Base-by-base conservation (phyloP, 768 basidiomycete genomes). In the Sistotremastrum suecicum region DNA sequence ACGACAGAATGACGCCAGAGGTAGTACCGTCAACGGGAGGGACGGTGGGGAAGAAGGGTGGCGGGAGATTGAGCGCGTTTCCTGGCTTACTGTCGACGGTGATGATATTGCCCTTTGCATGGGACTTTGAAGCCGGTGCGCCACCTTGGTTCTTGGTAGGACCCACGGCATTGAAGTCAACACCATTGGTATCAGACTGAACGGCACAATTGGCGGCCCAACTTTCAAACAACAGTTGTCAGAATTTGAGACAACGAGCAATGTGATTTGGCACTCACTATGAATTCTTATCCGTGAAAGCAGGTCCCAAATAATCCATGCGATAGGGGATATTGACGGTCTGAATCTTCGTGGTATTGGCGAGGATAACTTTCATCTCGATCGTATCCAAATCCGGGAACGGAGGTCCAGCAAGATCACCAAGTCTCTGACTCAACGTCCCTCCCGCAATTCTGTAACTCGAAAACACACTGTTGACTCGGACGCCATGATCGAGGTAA, bases 161-260 rank as follows among this genome's bases (percentile, higher is more conserved):
- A 43, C 34, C 29, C 20, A 38, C 41, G 7, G 36, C 33, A 45
- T 62, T 65, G 52, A 64, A 51, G 50, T 78, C 72, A 10, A 70
- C 58, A 3, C 75, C 76, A 51, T 78, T 78, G 11, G 76, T 78
- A 20, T 29, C 45, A 0, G 53, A 48, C 37, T 63, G 73, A 0
- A 72, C 74, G 10, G 65, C 74, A 55, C 78, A 80, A 51, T 80
- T 80, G 47, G 61, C 65, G 1, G 52, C 61, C 76, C 77, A 80
- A 66, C 76, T 79, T 8, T 30, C 11, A 30, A 32, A 29, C 29
- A 5, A 39, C 31, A 3, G 29, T 44, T 54, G 50, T 42, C 12
- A 42, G 9, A 8, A 32, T 35, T 1, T 38, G 12, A 49, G 20
- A 11, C 5, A 6, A 8, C 12, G 41, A 36, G 7, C 35, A 9